A percentile compares a stretch with the other conserved stretches of the same genome.
phyloP scores from a whole-genome alignment of 2,329 filamentous ascomycete genomes.

The Peltaster fructicola region DNA sequence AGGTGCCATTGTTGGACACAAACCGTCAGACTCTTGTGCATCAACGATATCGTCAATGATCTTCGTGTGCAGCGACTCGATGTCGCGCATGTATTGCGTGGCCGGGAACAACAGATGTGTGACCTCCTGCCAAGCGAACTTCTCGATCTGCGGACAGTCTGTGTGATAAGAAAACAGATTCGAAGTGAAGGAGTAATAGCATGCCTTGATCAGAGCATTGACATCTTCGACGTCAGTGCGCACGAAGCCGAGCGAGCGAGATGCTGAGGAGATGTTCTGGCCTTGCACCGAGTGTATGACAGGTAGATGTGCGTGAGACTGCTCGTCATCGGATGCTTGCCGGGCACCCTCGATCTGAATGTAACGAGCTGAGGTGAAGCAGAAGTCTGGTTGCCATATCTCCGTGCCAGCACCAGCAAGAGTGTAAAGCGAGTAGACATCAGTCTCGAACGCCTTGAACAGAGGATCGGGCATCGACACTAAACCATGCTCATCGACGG shows the following conservation, averaged over 20 bases:
- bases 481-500: slow-evolving; percentile 14
- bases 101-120: slow-evolving; percentile 28
- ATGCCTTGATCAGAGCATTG: slow-evolving; percentile 26
- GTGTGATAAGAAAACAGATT: slow-evolving; percentile 32
- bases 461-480: slow-evolving; percentile 26
- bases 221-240: slow-evolving; percentile 25
- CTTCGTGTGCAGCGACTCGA: slow-evolving; percentile 30
- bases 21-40: slow-evolving; percentile 26
- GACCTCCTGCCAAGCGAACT: slow-evolving; percentile 33
- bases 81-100: slow-evolving; percentile 30
- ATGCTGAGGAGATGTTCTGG: slow-evolving; percentile 24
- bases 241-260: slow-evolving; percentile 20
- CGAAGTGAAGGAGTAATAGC: slow-evolving; percentile 27
- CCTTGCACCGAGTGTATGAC: slow-evolving; percentile 20
- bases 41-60: slow-evolving; percentile 31
- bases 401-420: slow-evolving; percentile 18
- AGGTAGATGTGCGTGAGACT: no score
- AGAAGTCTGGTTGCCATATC: slow-evolving; percentile 25
- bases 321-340: slow-evolving; percentile 7
- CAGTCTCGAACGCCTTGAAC: slow-evolving; percentile 21
- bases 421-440: slow-evolving; percentile 24
- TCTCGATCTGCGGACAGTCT: slow-evolving; percentile 30
- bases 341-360: slow-evolving; percentile 25
- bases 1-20: slow-evolving; percentile 31
- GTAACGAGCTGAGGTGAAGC: slow-evolving; percentile 25